Evolutionary conservation across 2,329 filamentous ascomycete species (phyloP).

Genomic region (Aspergillus sp.): DNA sequence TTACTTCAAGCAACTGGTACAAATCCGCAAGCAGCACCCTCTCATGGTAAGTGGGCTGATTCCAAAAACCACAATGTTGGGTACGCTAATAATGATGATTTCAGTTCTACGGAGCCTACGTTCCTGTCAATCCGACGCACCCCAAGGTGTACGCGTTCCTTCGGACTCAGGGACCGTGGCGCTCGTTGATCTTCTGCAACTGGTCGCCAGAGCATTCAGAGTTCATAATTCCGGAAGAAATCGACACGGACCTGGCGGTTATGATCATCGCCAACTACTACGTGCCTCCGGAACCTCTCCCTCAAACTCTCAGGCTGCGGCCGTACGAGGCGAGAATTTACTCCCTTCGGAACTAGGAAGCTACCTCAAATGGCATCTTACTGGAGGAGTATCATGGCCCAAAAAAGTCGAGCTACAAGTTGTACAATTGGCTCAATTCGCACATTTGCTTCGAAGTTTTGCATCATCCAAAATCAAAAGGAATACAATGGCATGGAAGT

Average conservation of each 20-base stretch:
- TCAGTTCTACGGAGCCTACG: constrained; percentile 11
- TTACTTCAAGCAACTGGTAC: constrained; percentile 49
- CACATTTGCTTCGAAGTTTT: background rate
- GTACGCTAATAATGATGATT: constrained; percentile 1
- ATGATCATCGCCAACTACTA: constrained; percentile 9
- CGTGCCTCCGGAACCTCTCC: constrained; percentile 4
- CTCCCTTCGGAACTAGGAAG: constrained; percentile 9
- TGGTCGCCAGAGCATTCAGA: constrained; percentile 4
- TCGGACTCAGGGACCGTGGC: constrained; percentile 9
- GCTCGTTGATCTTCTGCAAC: constrained; percentile 8
- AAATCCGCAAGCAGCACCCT: constrained; percentile 44
- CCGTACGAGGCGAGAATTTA: constrained; percentile 11
- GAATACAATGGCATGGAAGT: no score
- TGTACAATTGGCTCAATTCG: background rate
- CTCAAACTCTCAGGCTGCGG: constrained; percentile 2
- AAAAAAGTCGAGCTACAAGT: background rate
- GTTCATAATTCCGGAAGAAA: constrained; percentile 8
- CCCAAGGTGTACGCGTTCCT: constrained; percentile 10
- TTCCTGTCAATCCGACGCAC: constrained; percentile 8
- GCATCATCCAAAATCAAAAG: background rate
- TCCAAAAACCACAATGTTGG: background rate
- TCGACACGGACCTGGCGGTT: constrained; percentile 9
- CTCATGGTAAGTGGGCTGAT: constrained; percentile 6
- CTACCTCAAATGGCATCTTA: constrained; percentile 1
- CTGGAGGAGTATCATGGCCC: background rate